Evolutionary conservation across 2,329 filamentous ascomycete species (phyloP), one percentile per base, ranked within the genome.

Genomic region (Aspergillus sojae): DNA sequence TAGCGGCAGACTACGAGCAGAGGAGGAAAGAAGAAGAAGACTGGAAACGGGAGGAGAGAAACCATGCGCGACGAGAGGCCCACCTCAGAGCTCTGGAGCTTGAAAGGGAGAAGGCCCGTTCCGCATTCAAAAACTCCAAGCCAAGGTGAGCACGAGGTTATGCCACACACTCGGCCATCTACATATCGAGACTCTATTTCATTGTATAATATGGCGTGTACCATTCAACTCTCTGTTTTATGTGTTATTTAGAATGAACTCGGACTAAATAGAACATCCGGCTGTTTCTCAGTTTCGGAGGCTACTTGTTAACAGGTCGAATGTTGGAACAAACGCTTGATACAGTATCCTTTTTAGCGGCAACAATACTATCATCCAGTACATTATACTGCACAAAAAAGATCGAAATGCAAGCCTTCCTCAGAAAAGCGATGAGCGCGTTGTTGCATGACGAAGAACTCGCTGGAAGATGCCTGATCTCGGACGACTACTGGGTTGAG

Each of bases 41-140:
- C 7, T 71, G 67, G 61, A 75, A 74, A 60, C 75, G 77, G 50
- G 74, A 78, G 58, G 70, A 77, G 62, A 71, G 73, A 19, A 79
- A 78, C 36, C 74, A 78, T 57, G 71, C 75, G 21, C 72, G 72
- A 7, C 69, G 74, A 50, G 63, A 70, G 32, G 70, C 72, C 26
- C 68, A 77, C 57, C 50, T 72, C 65, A 58, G 61, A 62, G 61
- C 68, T 21, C 60, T 76, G 26, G 68, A 68, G 58, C 61, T 62
- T 30, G 65, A 75, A 65, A 65, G 68, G 36, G 62, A 71, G 59
- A 73, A 71, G 65, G 70, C 72, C 3, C 63, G 63, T 19, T 36
- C 60, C n/a, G 62, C 67, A 9, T 64, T 62, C 30, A 66, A 67
- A 55, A 28, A 52, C 28, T 52, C 63, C 46, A 62, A 62, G 32